A percentile compares a stretch with the other conserved stretches of the same genome.
phyloP scores from a whole-genome alignment of 2,329 filamentous ascomycete genomes.

The Penicillium sp. region DNA sequence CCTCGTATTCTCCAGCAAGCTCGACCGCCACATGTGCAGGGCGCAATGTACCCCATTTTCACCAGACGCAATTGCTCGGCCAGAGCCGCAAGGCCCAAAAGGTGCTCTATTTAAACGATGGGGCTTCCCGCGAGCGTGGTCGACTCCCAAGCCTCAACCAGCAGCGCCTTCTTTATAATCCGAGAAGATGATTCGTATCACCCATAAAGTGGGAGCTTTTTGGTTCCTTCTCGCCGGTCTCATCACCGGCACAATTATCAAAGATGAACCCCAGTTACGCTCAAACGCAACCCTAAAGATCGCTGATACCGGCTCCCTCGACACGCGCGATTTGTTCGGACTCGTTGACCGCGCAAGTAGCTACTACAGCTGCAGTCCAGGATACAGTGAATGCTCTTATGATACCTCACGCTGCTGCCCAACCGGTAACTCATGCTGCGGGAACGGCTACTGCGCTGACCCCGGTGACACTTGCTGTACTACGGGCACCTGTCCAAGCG shows the following conservation, averaged over 20 bases:
- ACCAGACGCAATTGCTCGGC: conserved; percentile 1
- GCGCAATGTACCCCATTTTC: too few relatives aligned
- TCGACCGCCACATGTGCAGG: background rate
- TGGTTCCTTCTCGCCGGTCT: background rate
- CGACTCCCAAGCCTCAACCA: too few relatives aligned
- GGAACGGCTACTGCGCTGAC: conserved; percentile 15
- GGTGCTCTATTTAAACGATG: background rate
- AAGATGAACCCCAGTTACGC: conserved; percentile 13
- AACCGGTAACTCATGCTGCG: conserved; percentile 10
- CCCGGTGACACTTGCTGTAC: conserved; percentile 14
- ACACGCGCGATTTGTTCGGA: conserved; percentile 26
- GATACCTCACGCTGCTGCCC: conserved; percentile 12
- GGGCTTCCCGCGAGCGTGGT: background rate
- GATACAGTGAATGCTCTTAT: conserved; percentile 12
- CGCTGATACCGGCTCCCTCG: background rate
- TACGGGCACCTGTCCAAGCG: conserved; percentile 14
- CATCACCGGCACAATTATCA: background rate
- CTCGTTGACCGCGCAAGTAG: conserved; percentile 1
- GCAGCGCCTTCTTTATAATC: too few relatives aligned
- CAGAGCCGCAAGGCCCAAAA: background rate
- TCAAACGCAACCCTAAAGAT: conserved; percentile 9
- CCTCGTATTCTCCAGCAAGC: conserved; percentile 16
- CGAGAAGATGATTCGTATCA: background rate
- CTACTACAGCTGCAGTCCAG: conserved; percentile 5
- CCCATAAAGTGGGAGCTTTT: background rate